Conservation (phyloP, 2,329 filamentous ascomycete genomes). For the Pestalotiopsis sp. region DNA sequence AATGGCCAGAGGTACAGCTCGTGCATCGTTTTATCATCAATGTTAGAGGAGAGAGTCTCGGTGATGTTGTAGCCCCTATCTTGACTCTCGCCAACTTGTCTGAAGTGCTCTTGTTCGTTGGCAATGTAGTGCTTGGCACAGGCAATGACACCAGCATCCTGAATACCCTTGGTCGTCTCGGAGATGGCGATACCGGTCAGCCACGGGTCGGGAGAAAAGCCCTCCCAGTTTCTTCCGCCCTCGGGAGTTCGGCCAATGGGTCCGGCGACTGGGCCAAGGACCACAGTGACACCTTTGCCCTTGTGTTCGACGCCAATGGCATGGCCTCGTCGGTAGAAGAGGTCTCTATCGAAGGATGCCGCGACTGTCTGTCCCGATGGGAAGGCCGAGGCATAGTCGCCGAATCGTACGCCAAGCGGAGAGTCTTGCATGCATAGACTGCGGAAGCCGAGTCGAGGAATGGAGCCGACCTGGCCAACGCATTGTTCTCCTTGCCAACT, state of each 20-base stretch:
- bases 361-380: slow-evolving; percentile 77
- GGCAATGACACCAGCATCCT: slow-evolving; percentile 77
- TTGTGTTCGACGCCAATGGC: slow-evolving; percentile 75
- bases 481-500: slow-evolving; percentile 73
- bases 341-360: slow-evolving; percentile 76
- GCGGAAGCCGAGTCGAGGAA: slow-evolving; percentile 71
- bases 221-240: slow-evolving; percentile 74
- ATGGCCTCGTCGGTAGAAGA: slow-evolving; percentile 71
- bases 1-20: slow-evolving; percentile 82
- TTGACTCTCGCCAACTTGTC: slow-evolving; percentile 58
- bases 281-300: slow-evolving; percentile 73
- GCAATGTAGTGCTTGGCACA: slow-evolving; percentile 74
- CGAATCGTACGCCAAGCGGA: slow-evolving; percentile 76
- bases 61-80: slow-evolving; percentile 65
- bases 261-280: slow-evolving; percentile 74
- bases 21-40: slow-evolving; percentile 75
- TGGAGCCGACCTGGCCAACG: slow-evolving; percentile 74
- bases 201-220: slow-evolving; percentile 73
- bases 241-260: slow-evolving; percentile 70
- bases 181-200: slow-evolving; percentile 72
- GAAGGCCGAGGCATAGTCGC: slow-evolving; percentile 83
- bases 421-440: slow-evolving; percentile 86
- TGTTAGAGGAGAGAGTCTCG: slow-evolving; percentile 59
- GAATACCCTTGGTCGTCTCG: slow-evolving; percentile 77
- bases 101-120: slow-evolving; percentile 79